These are phyloP conservation scores for Scedosporium minutisporum DNA, from an alignment of 2,329 filamentous ascomycete genomes.

Conservation along the genomic window DNA sequence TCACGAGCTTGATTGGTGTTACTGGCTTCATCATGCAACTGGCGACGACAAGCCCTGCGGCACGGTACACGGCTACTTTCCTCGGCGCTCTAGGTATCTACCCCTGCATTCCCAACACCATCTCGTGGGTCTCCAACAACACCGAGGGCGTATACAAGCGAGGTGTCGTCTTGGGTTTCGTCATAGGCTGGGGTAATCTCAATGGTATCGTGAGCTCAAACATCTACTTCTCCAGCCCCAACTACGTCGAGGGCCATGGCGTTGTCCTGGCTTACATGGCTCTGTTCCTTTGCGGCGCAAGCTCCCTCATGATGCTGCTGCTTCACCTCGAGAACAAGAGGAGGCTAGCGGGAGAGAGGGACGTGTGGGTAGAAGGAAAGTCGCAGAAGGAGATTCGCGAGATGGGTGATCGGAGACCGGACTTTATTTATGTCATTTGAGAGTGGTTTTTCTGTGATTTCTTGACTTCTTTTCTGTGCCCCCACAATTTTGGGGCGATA, in stretches of 20 bases:
- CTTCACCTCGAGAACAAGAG: slow-evolving; percentile 51
- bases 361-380: slow-evolving; percentile 47
- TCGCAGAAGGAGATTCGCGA: slow-evolving; percentile 42
- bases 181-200: slow-evolving; percentile 71
- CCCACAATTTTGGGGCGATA: neutral
- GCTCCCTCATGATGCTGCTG: slow-evolving; percentile 48
- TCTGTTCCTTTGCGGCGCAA: slow-evolving; percentile 54
- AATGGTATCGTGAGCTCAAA: slow-evolving; percentile 62
- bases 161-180: slow-evolving; percentile 61
- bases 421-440: slow-evolving; percentile 24
- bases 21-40: slow-evolving; percentile 59
- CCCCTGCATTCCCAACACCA: slow-evolving; percentile 59
- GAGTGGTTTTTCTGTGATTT: neutral
- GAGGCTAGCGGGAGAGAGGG: slow-evolving; percentile 43
- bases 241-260: slow-evolving; percentile 43
- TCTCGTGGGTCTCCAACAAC: slow-evolving; percentile 64
- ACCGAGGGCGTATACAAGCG: slow-evolving; percentile 52
- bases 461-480: neutral
- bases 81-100: slow-evolving; percentile 64
- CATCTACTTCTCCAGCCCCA: slow-evolving; percentile 40
- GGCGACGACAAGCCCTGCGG: slow-evolving; percentile 36
- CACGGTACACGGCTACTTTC: slow-evolving; percentile 61
- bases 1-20: slow-evolving; percentile 49
- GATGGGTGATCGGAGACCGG: slow-evolving; percentile 42
- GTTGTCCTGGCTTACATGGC: slow-evolving; percentile 55